Evolutionary conservation across 495 filamentous ascomycete genomes (phyloP).

Genomic region (Penicillium silybi): DNA sequence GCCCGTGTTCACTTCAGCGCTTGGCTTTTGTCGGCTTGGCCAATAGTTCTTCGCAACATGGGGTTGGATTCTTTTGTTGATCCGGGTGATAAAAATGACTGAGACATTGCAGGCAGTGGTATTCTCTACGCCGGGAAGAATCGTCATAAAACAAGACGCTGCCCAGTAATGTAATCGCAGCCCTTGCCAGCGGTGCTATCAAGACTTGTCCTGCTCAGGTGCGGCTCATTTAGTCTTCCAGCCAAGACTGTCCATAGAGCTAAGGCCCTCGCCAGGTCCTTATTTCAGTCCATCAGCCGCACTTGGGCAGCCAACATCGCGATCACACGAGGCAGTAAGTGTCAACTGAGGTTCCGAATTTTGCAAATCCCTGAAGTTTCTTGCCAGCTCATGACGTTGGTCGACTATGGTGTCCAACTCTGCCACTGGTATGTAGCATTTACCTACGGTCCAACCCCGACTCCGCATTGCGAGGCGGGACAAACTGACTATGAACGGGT

Average conservation of each 20-base stretch:
- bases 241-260: no score
- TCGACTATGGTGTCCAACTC: no score
- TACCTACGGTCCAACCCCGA: neutral
- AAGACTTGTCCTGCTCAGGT: no score
- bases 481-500: neutral
- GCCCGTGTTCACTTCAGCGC: neutral
- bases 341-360: neutral
- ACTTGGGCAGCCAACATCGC: no score
- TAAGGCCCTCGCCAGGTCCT: no score
- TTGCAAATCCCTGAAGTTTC: neutral
- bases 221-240: no score
- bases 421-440: neutral
- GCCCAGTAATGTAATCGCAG: no score
- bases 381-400: neutral
- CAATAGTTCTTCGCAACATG: neutral
- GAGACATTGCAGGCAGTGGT: neutral
- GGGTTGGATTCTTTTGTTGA: neutral
- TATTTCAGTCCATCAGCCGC: no score
- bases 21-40: neutral
- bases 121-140: neutral
- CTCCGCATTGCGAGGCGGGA: neutral
- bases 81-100: neutral
- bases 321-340: neutral
- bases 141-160: neutral
- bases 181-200: no score